Evolutionary conservation across 148 eudicot genomes (phyloP), one percentile per base, ranked within the genome.

Genomic region (Diospyros kaki): DNA sequence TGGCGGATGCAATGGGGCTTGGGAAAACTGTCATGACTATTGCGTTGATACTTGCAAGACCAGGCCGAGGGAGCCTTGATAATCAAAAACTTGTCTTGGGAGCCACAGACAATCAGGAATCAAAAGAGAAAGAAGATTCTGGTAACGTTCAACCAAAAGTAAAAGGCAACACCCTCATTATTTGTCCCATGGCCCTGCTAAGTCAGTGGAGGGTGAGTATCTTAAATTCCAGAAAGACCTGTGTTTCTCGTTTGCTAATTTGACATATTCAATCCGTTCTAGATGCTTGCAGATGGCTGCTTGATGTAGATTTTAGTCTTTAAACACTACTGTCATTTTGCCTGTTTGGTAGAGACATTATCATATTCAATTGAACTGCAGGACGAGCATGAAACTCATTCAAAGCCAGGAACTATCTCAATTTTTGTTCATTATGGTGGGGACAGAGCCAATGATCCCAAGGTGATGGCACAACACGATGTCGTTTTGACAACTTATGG

Each of bases 21-120:
- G 93, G 93, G n/a, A 89, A 89, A 73, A 89, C 93, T 28, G 89
- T 89, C 80, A 89, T 89, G 91, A 84, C 93, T 45, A 89, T 87
- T 73, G 77, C 91, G 66, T 69, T 89, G 50, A 82, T 89, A 64
- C 89, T 82, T 45, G 75, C 89, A 64, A 84, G 86, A 76, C 79
- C 69, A 38, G 90, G 90, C 76, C 76, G 74, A 72, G 86, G 88
- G 52, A 87, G 43, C 43, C 75, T 56, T 12, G 81, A 76, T n/a
- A 56, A 67, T 59, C 70, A 76, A 13, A 73, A 46, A 9, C 63
- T 39, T 71, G 74, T 10, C 6, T 8, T 58, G 8, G 75, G 68
- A 52, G 60, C 39, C 41, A 55, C n/a, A 43, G 79, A 68, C 69
- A 81, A 77, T 13, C 64, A 58, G 40, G 74, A 80, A 60, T 51